Base-by-base conservation (phyloP, 2,329 filamentous ascomycete species). In the Calonectria pauciramosa region DNA sequence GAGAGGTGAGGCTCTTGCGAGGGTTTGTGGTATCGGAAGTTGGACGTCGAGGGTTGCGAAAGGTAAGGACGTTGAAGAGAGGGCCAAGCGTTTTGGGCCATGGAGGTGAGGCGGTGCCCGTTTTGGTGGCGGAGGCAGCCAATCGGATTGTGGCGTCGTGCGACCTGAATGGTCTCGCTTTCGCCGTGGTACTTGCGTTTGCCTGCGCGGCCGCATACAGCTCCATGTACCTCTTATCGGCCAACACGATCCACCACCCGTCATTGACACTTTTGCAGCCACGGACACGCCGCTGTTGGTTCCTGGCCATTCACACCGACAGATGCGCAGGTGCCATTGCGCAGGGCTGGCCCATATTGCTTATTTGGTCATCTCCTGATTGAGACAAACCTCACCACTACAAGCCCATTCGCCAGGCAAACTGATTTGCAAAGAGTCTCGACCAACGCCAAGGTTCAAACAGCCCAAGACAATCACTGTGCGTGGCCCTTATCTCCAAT, bases 141-240 rank as follows among this genome's bases (percentile, higher is more conserved):
- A 81, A 81, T 81, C 79, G 38, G 77, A 77, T 70, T 2, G 72
- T 52, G 4, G n/a, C 51, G 66, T 41, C 44, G 0, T 49, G 71
- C 68, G 23, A 49, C 63, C 69, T 66, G 68, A 32, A 36, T 73
- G 70, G 56, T 73, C 72, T 75, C 72, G 72, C 66, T 68, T n/a
- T 78, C 59, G 32, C 49, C 51, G 28, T 26, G 66, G 66, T 76
- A 79, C 74, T 70, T 78, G 47, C 7, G 30, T 34, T 68, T 69
- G n/a, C 44, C 2, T 38, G 51, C 13, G 20, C 3, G 5, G 34
- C 23, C 8, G 30, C 26, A 70, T 59, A 49, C 28, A 71, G 36
- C 0, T 6, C 8, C 18, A 68, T 49, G 74, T 76, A 77, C 67
- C 72, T 18, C 32, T 32, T 28, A 56, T 56, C 52, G 11, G 7